Evolutionary conservation across 106 monocot species (phyloP), one percentile per base, ranked within the genome.

Genomic region (Allium fistulosum): DNA sequence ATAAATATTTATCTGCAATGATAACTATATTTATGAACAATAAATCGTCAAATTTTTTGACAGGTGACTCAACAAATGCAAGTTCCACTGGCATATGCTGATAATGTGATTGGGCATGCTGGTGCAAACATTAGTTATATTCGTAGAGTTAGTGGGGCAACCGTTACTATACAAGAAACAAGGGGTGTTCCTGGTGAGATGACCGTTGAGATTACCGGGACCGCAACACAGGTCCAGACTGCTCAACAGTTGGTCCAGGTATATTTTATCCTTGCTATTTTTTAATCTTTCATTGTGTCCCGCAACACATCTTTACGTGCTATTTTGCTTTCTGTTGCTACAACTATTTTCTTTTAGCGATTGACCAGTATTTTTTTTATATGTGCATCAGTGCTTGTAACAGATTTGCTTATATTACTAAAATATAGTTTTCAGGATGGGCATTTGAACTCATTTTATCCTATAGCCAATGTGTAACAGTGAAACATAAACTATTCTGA

Each of bases 51-150:
- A 8, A 11, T 5, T 10, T 53, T 59, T 73, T 70, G 59, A 57
- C 90, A 94, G 91, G 80, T 91, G n/a, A 91, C 95, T 28, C 91
- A 96, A 27, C 83, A 78, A 37, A 91, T 96, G 85, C 95, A 96
- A 70, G 78, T 96, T 71, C 91, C 91, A 49, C 95, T 96, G 48
- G 83, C 91, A 1, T 91, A 86, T 72, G 95, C 91, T 47, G 95
- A 96, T 80, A 91, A 91, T 72, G 88, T 96, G 17, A 91, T 96
- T 68, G 95, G 95, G 27, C 72, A 85, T 28, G 85, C 88, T 46
- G 95, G 95, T 65, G 81, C 91, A 14, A 96, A 69, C 71, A 91
- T 96, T 48, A 96, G 95, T 86, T 96, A 96, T 74, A 96, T 96
- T 59, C 88, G 95, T 17, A 84, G 91, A 62, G 79, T 83, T 18